Conservation (phyloP, 2,329 filamentous ascomycete species). For the Cercospora sp. region DNA sequence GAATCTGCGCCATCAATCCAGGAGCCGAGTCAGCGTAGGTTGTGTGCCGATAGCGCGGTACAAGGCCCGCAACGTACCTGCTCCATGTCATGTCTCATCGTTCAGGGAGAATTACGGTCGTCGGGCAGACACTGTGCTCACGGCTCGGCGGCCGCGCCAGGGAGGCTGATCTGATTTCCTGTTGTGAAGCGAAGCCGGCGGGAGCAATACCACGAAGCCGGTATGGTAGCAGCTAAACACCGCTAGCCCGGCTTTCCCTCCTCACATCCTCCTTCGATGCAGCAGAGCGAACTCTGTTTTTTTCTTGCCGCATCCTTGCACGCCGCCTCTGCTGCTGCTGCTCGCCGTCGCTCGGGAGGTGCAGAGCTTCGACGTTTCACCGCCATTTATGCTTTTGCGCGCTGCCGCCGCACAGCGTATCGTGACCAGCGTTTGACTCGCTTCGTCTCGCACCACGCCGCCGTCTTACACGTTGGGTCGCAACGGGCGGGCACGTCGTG, state of each 20-base stretch:
- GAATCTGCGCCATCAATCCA: background rate
- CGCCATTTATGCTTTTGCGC: constrained; percentile 14
- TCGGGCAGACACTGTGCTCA: background rate
- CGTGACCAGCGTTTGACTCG: constrained; percentile 22
- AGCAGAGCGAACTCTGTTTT: constrained; percentile 7
- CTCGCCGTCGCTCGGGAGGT: background rate
- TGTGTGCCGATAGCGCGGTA: constrained; percentile 13
- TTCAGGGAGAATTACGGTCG: background rate
- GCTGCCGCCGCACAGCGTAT: constrained; percentile 5
- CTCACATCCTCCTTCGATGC: background rate
- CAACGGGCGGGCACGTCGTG: constrained; percentile 7
- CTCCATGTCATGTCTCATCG: constrained; percentile 5
- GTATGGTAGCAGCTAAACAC: constrained; percentile 12
- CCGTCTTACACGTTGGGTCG: constrained; percentile 11
- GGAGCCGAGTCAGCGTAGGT: constrained; percentile 15
- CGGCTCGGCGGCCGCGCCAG: background rate
- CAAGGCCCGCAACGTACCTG: constrained; percentile 4
- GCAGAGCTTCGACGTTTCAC: constrained; percentile 11
- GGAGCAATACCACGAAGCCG: constrained; percentile 9
- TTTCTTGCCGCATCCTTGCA: constrained; percentile 1
- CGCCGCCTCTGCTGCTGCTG: background rate
- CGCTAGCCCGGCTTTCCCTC: constrained; percentile 1
- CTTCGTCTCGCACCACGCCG: constrained; percentile 16
- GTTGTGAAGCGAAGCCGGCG: background rate
- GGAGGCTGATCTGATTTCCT: background rate